A percentile compares a stretch with the other conserved stretches of the same genome.
These are phyloP conservation scores for Debaryomyces hansenii DNA, from an alignment of 805 yeast species.

Conservation along the genomic window DNA sequence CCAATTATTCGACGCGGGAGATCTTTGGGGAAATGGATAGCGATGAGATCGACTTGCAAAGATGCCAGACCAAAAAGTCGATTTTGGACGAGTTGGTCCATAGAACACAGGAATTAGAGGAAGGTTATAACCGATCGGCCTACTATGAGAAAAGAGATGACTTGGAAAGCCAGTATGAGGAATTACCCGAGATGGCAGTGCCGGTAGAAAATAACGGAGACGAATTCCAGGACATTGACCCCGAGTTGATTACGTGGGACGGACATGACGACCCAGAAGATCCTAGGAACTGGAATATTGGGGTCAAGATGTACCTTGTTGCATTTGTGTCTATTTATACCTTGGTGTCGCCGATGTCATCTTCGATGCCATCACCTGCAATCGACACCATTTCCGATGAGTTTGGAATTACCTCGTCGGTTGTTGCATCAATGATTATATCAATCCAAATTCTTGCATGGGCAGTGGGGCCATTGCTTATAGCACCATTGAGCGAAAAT, in stretches of 20 bases:
- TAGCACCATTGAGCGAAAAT: slow-evolving; percentile 40
- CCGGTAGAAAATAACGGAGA: slow-evolving; percentile 30
- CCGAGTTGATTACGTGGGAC: slow-evolving; percentile 39
- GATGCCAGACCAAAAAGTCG: slow-evolving; percentile 32
- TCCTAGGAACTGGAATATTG: slow-evolving; percentile 34
- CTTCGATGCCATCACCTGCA: slow-evolving; percentile 41
- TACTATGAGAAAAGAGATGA: background rate
- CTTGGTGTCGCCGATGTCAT: slow-evolving; percentile 41
- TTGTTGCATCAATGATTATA: slow-evolving; percentile 30
- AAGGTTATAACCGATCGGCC: slow-evolving; percentile 4
- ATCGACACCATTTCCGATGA: slow-evolving; percentile 26
- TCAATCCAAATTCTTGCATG: slow-evolving; percentile 39
- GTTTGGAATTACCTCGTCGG: slow-evolving; percentile 23
- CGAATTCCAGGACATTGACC: slow-evolving; percentile 33
- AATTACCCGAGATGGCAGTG: slow-evolving; percentile 10
- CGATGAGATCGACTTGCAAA: slow-evolving; percentile 27
- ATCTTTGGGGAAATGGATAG: slow-evolving; percentile 32
- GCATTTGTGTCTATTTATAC: slow-evolving; percentile 35
- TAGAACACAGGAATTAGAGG: slow-evolving; percentile 15
- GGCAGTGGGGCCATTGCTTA: slow-evolving; percentile 40
- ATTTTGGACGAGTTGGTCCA: slow-evolving; percentile 25
- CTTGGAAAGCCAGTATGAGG: slow-evolving; percentile 8
- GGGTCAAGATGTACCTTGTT: slow-evolving; percentile 20
- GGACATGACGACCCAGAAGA: slow-evolving; percentile 30
- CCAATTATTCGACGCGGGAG: slow-evolving; percentile 22